Percentiles rank a stretch among this genome's conserved stretches.
Conservation (phyloP, 306 rosid genomes). For the Prosopis cineraria region DNA sequence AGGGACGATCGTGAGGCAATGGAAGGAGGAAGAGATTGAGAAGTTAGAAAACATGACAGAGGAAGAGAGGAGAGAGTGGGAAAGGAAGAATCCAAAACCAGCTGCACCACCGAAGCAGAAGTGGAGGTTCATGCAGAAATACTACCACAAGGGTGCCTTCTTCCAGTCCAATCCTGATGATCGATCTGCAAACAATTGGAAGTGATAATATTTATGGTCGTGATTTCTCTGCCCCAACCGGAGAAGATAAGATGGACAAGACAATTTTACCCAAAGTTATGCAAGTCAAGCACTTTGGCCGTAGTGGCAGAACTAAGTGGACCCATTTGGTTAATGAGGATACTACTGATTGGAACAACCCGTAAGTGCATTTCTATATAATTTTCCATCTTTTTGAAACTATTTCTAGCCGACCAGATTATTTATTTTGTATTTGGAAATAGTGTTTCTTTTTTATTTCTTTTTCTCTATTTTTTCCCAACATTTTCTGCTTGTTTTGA, state of each 20-base stretch:
- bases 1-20: slow-evolving; percentile 83
- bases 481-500: background rate
- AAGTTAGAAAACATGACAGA: slow-evolving; percentile 93
- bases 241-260: slow-evolving; percentile 98
- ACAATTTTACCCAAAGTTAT: slow-evolving; percentile 91
- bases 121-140: slow-evolving; percentile 98
- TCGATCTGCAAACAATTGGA: slow-evolving; percentile 53
- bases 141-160: slow-evolving; percentile 96
- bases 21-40: slow-evolving; percentile 93
- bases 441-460: background rate
- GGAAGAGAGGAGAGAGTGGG: slow-evolving; percentile 99
- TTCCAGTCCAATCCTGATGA: slow-evolving; percentile 73
- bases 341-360: slow-evolving; percentile 95
- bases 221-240: slow-evolving; percentile 95
- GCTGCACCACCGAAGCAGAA: slow-evolving; percentile 63
- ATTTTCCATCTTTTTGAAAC: slow-evolving; percentile 11
- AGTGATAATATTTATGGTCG: slow-evolving; percentile 61
- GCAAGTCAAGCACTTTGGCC: slow-evolving; percentile 99
- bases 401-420: background rate
- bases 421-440: slow-evolving; percentile 2
- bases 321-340: slow-evolving; percentile 97
- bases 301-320: slow-evolving; percentile 98
- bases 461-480: too few relatives aligned
- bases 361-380: slow-evolving; percentile 58
- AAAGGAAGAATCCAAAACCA: slow-evolving; percentile 87